Conservation (phyloP, 768 basidiomycete genomes). For the Kwoniella bestiolae region DNA sequence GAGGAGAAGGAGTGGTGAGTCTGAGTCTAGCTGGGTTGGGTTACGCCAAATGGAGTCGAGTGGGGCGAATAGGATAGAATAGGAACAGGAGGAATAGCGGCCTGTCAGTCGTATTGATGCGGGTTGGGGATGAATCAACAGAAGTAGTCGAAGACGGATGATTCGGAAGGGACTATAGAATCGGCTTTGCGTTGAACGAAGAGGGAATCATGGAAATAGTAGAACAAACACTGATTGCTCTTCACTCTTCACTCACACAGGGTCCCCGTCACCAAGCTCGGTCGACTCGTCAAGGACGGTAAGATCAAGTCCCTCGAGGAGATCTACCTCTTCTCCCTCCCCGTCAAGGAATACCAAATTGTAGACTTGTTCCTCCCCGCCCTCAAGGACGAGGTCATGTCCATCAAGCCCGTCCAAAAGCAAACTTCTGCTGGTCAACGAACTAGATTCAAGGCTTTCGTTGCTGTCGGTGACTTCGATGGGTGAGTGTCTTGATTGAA, state of each 20-base stretch:
- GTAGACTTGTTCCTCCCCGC: slow-evolving; percentile 99
- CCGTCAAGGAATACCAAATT: slow-evolving; percentile 99
- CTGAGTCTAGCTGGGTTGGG: slow-evolving; percentile 36
- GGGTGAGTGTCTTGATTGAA: no score
- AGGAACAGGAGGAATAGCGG: no score
- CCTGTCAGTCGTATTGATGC: no score
- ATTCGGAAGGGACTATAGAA: no score
- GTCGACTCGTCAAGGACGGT: slow-evolving; percentile 97
- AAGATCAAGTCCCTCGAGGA: slow-evolving; percentile 99
- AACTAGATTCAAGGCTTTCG: slow-evolving; percentile 99
- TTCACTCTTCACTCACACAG: no score
- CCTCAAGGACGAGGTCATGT: slow-evolving; percentile 96
- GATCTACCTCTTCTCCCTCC: slow-evolving; percentile 99
- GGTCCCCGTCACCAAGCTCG: slow-evolving; percentile 98
- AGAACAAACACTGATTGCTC: no score
- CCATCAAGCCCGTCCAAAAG: slow-evolving; percentile 99
- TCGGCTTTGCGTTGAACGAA: no score
- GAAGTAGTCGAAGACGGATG: no score
- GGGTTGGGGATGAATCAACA: no score
- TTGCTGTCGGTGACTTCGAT: slow-evolving; percentile 97
- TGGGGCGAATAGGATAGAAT: background rate
- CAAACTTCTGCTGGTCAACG: slow-evolving; percentile 99
- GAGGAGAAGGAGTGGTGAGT: slow-evolving; percentile 99
- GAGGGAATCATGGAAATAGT: no score
- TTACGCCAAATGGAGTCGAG: background rate